These are phyloP conservation scores for Colletotrichum somersetense DNA, from an alignment of 2,329 filamentous ascomycete genomes.

Conservation along the genomic window DNA sequence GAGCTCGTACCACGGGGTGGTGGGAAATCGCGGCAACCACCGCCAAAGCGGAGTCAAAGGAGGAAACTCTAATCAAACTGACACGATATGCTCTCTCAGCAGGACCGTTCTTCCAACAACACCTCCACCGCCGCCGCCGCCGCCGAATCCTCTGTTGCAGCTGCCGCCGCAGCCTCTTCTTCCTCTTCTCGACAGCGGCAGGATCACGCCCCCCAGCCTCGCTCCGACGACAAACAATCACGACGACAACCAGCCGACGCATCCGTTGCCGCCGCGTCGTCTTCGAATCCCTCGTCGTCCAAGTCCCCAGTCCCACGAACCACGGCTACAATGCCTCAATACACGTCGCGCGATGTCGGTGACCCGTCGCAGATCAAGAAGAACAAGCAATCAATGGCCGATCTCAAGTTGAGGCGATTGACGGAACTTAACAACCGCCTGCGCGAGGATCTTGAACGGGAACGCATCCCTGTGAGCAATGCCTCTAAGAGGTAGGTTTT, in stretches of 20 bases:
- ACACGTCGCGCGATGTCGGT: constrained; percentile 75
- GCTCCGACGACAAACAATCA: constrained; percentile 25
- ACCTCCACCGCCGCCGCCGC: constrained; percentile 29
- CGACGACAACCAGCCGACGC: constrained; percentile 30
- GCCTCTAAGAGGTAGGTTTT: constrained; percentile 82
- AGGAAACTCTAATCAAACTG: constrained; percentile 43
- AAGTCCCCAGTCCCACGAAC: constrained; percentile 42
- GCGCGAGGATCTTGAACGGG: constrained; percentile 94
- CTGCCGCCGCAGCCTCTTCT: constrained; percentile 34
- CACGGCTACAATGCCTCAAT: constrained; percentile 69
- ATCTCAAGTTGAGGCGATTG: constrained; percentile 94
- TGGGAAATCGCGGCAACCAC: constrained; percentile 39
- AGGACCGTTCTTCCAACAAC: constrained; percentile 37
- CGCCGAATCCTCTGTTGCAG: constrained; percentile 22
- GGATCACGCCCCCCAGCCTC: constrained; percentile 28
- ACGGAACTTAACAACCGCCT: constrained; percentile 97
- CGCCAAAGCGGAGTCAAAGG: constrained; percentile 42
- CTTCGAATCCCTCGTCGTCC: constrained; percentile 39
- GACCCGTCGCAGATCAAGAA: constrained; percentile 80
- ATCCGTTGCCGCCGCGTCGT: constrained; percentile 32
- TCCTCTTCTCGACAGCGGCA: constrained; percentile 36
- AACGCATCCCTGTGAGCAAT: constrained; percentile 95
- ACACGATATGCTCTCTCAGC: constrained; percentile 41
- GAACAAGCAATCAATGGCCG: constrained; percentile 99
- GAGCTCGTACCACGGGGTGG: constrained; percentile 38